A percentile compares a stretch with the other conserved stretches of the same genome.
These are phyloP conservation scores for Lactarius akahatsu DNA, from an alignment of 768 basidiomycete genomes.

Conservation along the genomic window DNA sequence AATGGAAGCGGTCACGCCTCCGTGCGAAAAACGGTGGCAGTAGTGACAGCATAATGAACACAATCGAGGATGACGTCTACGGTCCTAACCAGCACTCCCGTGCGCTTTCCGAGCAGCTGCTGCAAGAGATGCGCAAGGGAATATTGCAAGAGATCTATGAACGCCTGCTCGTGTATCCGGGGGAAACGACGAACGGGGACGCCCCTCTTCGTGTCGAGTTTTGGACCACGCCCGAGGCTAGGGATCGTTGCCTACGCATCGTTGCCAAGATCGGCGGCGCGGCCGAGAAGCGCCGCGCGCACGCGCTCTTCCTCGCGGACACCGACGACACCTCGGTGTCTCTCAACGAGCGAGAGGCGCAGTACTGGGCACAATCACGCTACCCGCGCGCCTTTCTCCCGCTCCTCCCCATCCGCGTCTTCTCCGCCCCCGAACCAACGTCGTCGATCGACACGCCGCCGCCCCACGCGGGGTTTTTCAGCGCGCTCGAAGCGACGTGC, in stretches of 20 bases:
- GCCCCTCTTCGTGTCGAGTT: slow-evolving; percentile 49
- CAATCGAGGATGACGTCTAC: slow-evolving; percentile 11
- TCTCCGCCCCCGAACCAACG: slow-evolving; percentile 38
- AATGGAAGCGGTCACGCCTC: slow-evolving; percentile 52
- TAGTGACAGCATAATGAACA: slow-evolving; percentile 26
- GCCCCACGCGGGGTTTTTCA: slow-evolving; percentile 8
- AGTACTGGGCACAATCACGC: slow-evolving; percentile 68
- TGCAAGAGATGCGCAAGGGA: slow-evolving; percentile 69
- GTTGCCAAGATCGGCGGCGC: slow-evolving; percentile 77
- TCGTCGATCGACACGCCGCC: slow-evolving; percentile 7
- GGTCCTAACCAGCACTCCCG: slow-evolving; percentile 53
- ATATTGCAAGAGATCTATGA: slow-evolving; percentile 63
- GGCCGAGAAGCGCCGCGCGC: slow-evolving; percentile 60
- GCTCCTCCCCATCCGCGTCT: slow-evolving; percentile 56
- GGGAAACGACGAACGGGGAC: background rate
- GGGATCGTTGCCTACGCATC: slow-evolving; percentile 70
- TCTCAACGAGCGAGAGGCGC: slow-evolving; percentile 54
- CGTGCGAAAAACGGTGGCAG: slow-evolving; percentile 24
- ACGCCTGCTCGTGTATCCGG: slow-evolving; percentile 37
- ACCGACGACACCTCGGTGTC: slow-evolving; percentile 34
- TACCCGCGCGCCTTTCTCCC: slow-evolving; percentile 54
- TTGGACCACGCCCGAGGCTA: slow-evolving; percentile 81
- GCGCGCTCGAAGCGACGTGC: slow-evolving; percentile 38
- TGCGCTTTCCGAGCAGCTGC: slow-evolving; percentile 66
- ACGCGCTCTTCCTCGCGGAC: slow-evolving; percentile 53